Evolutionary conservation across 2,329 filamentous ascomycete genomes (phyloP).

Genomic region (Curvularia verruculosa): DNA sequence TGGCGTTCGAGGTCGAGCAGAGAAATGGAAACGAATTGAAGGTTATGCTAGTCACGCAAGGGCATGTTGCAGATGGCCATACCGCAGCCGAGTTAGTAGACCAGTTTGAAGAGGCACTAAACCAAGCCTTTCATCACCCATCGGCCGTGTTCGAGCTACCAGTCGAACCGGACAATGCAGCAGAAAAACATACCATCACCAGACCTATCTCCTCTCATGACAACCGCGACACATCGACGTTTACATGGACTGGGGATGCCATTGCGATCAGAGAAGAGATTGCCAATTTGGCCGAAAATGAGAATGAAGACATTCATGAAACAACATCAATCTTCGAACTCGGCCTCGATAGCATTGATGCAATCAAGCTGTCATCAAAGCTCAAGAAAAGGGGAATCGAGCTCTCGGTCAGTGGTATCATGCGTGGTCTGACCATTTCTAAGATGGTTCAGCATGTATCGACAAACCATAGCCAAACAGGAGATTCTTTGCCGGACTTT

Average conservation of each 20-base stretch:
- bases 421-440: slow-evolving; percentile 71
- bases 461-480: slow-evolving; percentile 3
- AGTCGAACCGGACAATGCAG: background rate
- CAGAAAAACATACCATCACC: background rate
- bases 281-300: slow-evolving; percentile 63
- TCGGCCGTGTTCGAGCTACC: slow-evolving; percentile 23
- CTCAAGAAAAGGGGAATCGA: slow-evolving; percentile 66
- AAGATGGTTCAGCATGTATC: slow-evolving; percentile 57
- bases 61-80: slow-evolving; percentile 47
- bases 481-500: slow-evolving; percentile 12
- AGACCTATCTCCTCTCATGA: background rate
- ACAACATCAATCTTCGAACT: slow-evolving; percentile 76
- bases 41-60: slow-evolving; percentile 66
- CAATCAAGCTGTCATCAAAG: slow-evolving; percentile 79
- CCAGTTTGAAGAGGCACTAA: slow-evolving; percentile 52
- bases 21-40: slow-evolving; percentile 55
- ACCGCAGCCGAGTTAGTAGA: slow-evolving; percentile 51
- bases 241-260: slow-evolving; percentile 66
- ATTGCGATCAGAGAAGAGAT: slow-evolving; percentile 65
- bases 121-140: slow-evolving; percentile 45
- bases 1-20: slow-evolving; percentile 76
- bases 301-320: slow-evolving; percentile 59
- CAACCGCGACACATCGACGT: slow-evolving; percentile 35
- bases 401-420: slow-evolving; percentile 76
- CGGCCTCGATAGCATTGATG: slow-evolving; percentile 90